Evolutionary conservation across 2,329 filamentous ascomycete species (phyloP).

Genomic region (Xylariomycetidae sp.): DNA sequence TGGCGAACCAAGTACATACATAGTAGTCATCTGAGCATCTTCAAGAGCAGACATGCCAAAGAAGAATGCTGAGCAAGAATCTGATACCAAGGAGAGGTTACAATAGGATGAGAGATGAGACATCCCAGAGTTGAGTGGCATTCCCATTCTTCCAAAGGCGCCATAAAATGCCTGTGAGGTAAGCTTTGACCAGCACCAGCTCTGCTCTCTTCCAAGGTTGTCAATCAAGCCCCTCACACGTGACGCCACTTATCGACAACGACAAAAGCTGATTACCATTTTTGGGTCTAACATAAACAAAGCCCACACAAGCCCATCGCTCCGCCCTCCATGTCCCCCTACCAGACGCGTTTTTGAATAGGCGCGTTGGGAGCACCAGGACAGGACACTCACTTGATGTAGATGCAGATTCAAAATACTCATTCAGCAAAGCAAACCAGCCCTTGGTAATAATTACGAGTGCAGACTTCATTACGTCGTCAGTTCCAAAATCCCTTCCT

Average conservation of each 20-base stretch:
- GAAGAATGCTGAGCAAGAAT: too few relatives aligned
- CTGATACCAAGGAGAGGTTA: too few relatives aligned
- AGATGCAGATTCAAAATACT: background rate
- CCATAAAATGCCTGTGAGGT: constrained; percentile 1
- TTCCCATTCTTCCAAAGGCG: constrained; percentile 2
- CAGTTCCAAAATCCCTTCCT: constrained; percentile 18
- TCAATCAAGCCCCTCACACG: constrained; percentile 14
- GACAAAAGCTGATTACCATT: constrained; percentile 14
- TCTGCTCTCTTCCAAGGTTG: constrained; percentile 1
- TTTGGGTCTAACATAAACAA: constrained; percentile 22
- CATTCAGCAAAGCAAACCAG: too few relatives aligned
- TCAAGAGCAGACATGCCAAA: too few relatives aligned
- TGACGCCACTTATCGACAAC: constrained; percentile 21
- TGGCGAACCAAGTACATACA: too few relatives aligned
- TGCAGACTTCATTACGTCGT: constrained; percentile 28
- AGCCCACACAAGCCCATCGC: constrained; percentile 2
- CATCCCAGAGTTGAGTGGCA: background rate
- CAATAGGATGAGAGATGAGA: too few relatives aligned
- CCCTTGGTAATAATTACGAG: constrained; percentile 33
- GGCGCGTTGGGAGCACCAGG: background rate
- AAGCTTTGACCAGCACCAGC: background rate
- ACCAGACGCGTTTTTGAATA: constrained; percentile 14
- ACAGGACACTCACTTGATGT: background rate
- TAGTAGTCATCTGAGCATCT: too few relatives aligned
- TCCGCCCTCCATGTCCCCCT: too few relatives aligned